Conservation (phyloP, 179 eudicot genomes). For the Pouteria campechiana region DNA sequence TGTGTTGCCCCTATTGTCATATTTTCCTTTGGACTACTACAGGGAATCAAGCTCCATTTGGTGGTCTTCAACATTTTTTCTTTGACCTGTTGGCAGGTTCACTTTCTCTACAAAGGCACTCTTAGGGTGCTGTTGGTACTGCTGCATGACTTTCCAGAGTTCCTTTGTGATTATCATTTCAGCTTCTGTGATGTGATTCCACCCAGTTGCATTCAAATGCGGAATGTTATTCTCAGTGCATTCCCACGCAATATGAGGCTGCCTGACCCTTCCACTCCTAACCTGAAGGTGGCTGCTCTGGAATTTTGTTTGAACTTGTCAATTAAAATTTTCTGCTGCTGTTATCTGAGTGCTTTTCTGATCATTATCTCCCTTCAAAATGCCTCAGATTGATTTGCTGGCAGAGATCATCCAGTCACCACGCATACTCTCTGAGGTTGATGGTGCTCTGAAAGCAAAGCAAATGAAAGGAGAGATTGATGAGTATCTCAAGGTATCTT, state of each 20-base stretch:
- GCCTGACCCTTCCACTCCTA: slow-evolving; percentile 97
- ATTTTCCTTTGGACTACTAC: not conserved
- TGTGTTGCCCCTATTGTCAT: slow-evolving; percentile 13
- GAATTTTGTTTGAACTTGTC: not conserved
- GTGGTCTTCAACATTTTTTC: not conserved
- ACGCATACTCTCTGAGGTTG: slow-evolving; percentile 87
- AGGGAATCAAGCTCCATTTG: not conserved
- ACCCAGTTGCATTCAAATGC: slow-evolving; percentile 97
- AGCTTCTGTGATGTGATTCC: slow-evolving; percentile 98
- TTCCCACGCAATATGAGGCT: slow-evolving; percentile 97
- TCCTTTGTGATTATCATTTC: slow-evolving; percentile 94
- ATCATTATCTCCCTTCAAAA: no score
- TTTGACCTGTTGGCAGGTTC: slow-evolving; percentile 40
- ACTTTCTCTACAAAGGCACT: slow-evolving; percentile 85
- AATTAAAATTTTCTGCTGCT: no score
- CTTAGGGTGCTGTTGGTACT: slow-evolving; percentile 88
- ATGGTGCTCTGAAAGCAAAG: slow-evolving; percentile 70
- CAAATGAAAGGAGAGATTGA: slow-evolving; percentile 86
- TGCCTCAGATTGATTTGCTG: slow-evolving; percentile 87
- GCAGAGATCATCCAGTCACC: slow-evolving; percentile 84
- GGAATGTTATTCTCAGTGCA: slow-evolving; percentile 93
- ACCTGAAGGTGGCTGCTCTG: slow-evolving; percentile 50
- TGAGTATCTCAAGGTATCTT: slow-evolving; percentile 77
- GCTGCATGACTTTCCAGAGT: slow-evolving; percentile 95
- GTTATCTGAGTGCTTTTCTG: no score